phyloP scores from a whole-genome alignment of 352 stramenopile species.

The Pythium phragmiticola region DNA sequence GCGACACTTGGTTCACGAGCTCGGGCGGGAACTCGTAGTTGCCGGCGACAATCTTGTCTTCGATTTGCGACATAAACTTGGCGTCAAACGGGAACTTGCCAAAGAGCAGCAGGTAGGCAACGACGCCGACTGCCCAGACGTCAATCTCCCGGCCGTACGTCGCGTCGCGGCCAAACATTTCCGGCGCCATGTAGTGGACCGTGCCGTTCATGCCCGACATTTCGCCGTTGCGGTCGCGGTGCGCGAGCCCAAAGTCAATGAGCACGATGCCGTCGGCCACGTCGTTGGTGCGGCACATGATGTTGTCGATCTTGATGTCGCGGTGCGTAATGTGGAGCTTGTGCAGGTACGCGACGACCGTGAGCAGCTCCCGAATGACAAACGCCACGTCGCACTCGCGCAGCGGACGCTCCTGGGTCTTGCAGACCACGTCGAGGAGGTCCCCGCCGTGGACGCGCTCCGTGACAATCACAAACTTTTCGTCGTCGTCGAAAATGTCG shows the following conservation, averaged over 20 bases:
- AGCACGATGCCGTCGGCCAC: slow-evolving; percentile 56
- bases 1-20: slow-evolving; percentile 49
- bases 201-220: slow-evolving; percentile 85
- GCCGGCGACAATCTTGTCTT: slow-evolving; percentile 77
- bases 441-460: slow-evolving; percentile 62
- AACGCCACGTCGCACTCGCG: slow-evolving; percentile 62
- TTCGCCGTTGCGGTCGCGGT: slow-evolving; percentile 40
- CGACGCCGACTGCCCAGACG: slow-evolving; percentile 75
- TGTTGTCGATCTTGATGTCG: slow-evolving; percentile 84
- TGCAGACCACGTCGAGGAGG: slow-evolving; percentile 54
- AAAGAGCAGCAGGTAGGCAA: slow-evolving; percentile 75
- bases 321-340: slow-evolving; percentile 73
- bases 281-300: slow-evolving; percentile 57
- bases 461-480: slow-evolving; percentile 69
- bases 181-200: slow-evolving; percentile 82
- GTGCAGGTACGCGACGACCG: slow-evolving; percentile 71
- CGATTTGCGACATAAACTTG: slow-evolving; percentile 77
- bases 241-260: slow-evolving; percentile 81
- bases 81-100: slow-evolving; percentile 75
- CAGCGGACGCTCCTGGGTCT: slow-evolving; percentile 24
- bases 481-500: slow-evolving; percentile 66
- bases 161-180: slow-evolving; percentile 70
- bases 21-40: slow-evolving; percentile 59
- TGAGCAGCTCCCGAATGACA: slow-evolving; percentile 65
- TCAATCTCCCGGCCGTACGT: slow-evolving; percentile 68